phyloP scores from a whole-genome alignment of 257 asterid genomes.

The Echites panduratus region DNA sequence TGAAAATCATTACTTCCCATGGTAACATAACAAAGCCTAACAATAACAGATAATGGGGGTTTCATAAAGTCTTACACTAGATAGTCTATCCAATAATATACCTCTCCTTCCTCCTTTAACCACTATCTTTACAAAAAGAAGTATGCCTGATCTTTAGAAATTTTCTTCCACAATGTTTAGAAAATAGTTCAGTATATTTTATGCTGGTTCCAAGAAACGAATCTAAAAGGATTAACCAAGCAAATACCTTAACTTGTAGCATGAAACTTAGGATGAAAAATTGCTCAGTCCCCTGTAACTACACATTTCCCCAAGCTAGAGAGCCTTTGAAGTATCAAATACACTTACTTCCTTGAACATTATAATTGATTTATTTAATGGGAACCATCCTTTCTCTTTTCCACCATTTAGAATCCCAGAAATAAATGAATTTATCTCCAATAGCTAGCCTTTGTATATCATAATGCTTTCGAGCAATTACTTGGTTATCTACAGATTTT shows the following conservation, averaged over 20 bases:
- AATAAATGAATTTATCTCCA: too few species aligned
- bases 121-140: not conserved
- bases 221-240: too few species aligned
- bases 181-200: too few species aligned
- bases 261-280: too few species aligned
- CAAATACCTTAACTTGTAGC: too few species aligned
- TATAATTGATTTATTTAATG: too few species aligned
- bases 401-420: not conserved
- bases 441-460: not conserved
- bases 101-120: not conserved
- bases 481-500: not conserved
- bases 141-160: not conserved
- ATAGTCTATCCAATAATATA: not conserved
- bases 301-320: not conserved
- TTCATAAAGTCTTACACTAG: not conserved
- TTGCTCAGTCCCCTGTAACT: not conserved
- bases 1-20: too few species aligned
- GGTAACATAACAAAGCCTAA: too few species aligned
- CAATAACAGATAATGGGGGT: not conserved
- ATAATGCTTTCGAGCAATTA: not conserved
- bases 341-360: not conserved
- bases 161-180: not conserved
- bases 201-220: too few species aligned
- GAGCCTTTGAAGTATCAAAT: not conserved
- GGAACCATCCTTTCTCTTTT: too few species aligned